Conservation (phyloP, 1,284 basidiomycete species). For the Singerocomus rubriflavus region DNA sequence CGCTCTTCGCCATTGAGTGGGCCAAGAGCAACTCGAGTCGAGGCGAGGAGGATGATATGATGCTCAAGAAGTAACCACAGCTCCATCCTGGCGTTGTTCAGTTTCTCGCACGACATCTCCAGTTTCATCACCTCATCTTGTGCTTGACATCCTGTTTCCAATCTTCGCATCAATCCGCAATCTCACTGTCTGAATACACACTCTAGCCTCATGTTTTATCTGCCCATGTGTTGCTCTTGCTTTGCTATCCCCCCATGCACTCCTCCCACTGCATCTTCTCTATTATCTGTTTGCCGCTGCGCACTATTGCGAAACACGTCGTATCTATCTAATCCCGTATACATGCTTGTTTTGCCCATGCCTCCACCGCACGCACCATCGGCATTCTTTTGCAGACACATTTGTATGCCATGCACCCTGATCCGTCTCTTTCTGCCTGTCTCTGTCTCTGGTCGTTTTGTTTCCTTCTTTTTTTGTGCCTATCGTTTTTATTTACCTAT, state of each 20-base stretch:
- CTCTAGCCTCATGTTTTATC: slow-evolving; percentile 36
- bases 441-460: slow-evolving; percentile 25
- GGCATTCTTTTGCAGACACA: slow-evolving; percentile 24
- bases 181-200: slow-evolving; percentile 40
- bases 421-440: neutral
- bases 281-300: slow-evolving; percentile 28
- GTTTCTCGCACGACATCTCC: slow-evolving; percentile 29
- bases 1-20: slow-evolving; percentile 70
- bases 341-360: slow-evolving; percentile 37
- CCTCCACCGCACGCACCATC: slow-evolving; percentile 12
- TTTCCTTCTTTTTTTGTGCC: slow-evolving; percentile 12
- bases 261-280: slow-evolving; percentile 20
- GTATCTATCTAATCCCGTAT: slow-evolving; percentile 35
- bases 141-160: slow-evolving; percentile 38
- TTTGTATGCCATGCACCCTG: slow-evolving; percentile 26
- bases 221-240: slow-evolving; percentile 35
- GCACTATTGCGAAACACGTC: slow-evolving; percentile 36
- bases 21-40: slow-evolving; percentile 44
- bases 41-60: slow-evolving; percentile 41
- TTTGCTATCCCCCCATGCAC: slow-evolving; percentile 34
- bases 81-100: slow-evolving; percentile 18
- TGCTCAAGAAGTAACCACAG: slow-evolving; percentile 44
- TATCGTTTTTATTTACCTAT: slow-evolving; percentile 31
- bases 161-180: slow-evolving; percentile 34
- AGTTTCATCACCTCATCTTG: slow-evolving; percentile 31